Conservation (phyloP, 148 eudicot species). For the Pharnaceum exiguum region DNA sequence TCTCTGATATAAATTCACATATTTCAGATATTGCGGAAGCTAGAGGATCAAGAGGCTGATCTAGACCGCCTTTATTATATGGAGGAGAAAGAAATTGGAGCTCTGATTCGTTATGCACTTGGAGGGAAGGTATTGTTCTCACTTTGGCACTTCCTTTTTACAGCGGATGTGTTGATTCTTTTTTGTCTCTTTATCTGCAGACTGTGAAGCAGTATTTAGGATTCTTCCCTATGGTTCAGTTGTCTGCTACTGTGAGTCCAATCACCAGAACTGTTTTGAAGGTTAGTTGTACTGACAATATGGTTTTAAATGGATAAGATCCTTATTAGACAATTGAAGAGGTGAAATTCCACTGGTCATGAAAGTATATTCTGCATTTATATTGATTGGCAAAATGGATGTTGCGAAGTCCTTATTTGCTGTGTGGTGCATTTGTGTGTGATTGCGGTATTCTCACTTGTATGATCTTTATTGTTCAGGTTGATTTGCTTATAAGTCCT, state of each 20-base stretch:
- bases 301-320: neutral
- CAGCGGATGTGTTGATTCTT: neutral
- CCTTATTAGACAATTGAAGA: neutral
- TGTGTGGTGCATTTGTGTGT: neutral
- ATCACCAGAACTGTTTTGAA: constrained; percentile 98
- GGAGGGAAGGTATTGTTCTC: constrained; percentile 75
- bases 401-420: neutral
- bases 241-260: constrained; percentile 96
- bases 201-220: constrained; percentile 80
- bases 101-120: constrained; percentile 79
- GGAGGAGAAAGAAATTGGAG: constrained; percentile 96
- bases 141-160: neutral
- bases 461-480: constrained; percentile 30
- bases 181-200: constrained; percentile 39
- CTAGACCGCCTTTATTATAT: constrained; percentile 83
- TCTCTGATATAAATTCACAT: constrained; percentile 2
- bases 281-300: constrained; percentile 35
- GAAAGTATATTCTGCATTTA: neutral
- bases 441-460: neutral
- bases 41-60: constrained; percentile 88
- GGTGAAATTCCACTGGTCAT: neutral
- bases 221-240: constrained; percentile 67
- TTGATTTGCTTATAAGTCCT: constrained; percentile 80
- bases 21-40: constrained; percentile 83
- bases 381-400: neutral